Evolutionary conservation across 2,329 filamentous ascomycete species (phyloP), one percentile per base, ranked within the genome.

Genomic region (Aspergillus fumigatiaffinis): DNA sequence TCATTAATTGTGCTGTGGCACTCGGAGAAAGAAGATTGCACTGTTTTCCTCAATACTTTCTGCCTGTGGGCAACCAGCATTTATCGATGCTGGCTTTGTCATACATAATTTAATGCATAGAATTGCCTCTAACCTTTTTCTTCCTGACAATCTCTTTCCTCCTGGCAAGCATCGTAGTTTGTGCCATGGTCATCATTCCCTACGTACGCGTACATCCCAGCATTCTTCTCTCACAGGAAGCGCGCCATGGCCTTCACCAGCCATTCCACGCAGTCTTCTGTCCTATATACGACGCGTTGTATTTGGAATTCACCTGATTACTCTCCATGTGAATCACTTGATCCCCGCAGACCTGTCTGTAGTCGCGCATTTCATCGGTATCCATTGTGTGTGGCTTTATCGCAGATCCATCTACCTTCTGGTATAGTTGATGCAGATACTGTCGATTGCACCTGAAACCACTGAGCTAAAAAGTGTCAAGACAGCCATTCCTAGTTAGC

Each of bases 11-110:
- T 67, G 63, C 65, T 59, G 56, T 70, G 65, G 63, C 63, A 68
- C 60, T 68, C 66, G 63, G 67, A 68, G 66, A 65, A 65, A 66
- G 64, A 71, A 70, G 67, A 68, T 57, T 66, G 62, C 63, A 64
- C 64, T 63, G 52, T 41, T 63, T 63, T 60, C 52, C 52, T 55
- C 20, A 28, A 51, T 44, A 48, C 35, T 53, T 49, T 52, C n/a
- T 41, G 17, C 49, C 51, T 29, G 17, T 52, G 26, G 49, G 28
- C 29, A 38, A 17, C 3, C 32, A 54, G 52, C 50, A 50, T 60
- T 54, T 49, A 53, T 62, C 58, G 51, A 53, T 60, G 51, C 54
- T 59, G 44, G 50, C 25, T 59, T 54, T 56, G 55, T 61, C 61
- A 60, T 60, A 53, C 49, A 58, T 49, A 23, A 51, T 53, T 59